phyloP scores from a whole-genome alignment of 441 rosid species.

The Bocquillonia castaneifolia region DNA sequence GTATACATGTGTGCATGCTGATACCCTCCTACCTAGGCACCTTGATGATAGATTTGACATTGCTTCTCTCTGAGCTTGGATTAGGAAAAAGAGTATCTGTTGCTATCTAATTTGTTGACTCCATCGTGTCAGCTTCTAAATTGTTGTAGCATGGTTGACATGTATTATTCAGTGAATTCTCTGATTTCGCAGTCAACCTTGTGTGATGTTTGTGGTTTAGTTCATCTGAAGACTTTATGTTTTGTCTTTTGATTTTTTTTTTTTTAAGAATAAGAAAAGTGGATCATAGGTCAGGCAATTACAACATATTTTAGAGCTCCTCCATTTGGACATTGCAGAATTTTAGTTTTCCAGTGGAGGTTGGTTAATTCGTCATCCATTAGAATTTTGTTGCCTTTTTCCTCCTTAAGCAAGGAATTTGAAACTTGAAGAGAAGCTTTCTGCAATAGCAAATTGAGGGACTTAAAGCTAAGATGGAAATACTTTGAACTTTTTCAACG shows the following conservation, averaged over 20 bases:
- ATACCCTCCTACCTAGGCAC: background rate
- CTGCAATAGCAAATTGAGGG: background rate
- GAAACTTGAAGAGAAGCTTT: background rate
- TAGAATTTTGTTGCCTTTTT: background rate
- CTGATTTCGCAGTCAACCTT: background rate
- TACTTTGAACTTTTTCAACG: background rate
- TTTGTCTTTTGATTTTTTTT: background rate
- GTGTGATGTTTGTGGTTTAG: background rate
- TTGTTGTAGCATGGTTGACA: background rate
- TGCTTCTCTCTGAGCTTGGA: too few species aligned
- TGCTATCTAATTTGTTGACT: background rate
- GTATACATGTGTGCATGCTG: background rate
- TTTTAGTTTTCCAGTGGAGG: background rate
- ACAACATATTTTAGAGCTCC: background rate
- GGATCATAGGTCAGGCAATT: background rate
- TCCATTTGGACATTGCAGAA: background rate
- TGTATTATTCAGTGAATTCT: background rate
- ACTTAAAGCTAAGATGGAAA: background rate
- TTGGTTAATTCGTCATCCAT: background rate
- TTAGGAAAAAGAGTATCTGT: background rate
- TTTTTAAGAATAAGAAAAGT: background rate
- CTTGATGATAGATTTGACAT: background rate
- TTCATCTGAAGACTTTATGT: too few species aligned
- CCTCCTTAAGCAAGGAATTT: background rate
- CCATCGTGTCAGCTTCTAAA: background rate